A percentile compares a stretch with the other conserved stretches of the same genome.
These are phyloP conservation scores for Pilobolus umbonatus DNA, from an alignment of 192 early-diverging fungal species.

Conservation along the genomic window DNA sequence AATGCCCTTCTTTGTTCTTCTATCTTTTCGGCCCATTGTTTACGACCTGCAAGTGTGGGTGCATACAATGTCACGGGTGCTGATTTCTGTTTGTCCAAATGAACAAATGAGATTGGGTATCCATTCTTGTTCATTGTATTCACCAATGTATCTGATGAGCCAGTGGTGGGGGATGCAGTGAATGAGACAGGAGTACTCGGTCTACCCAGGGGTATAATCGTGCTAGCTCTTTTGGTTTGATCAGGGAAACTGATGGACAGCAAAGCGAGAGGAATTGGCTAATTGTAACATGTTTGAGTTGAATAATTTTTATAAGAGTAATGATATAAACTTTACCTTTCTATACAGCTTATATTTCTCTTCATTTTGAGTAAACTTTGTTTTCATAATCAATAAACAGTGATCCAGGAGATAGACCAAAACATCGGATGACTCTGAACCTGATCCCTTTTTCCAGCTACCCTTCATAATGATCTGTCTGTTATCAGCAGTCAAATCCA, in stretches of 20 bases:
- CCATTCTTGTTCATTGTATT: not conserved
- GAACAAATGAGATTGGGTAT: slow-evolving; percentile 12
- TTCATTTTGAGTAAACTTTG: slow-evolving; percentile 52
- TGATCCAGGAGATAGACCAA: slow-evolving; percentile 87
- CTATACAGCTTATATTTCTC: slow-evolving; percentile 61
- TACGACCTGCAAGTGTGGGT: slow-evolving; percentile 61
- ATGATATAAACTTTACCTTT: slow-evolving; percentile 26
- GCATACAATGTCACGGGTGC: slow-evolving; percentile 68
- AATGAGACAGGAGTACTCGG: not conserved
- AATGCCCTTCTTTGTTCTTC: slow-evolving; percentile 51
- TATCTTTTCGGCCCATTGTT: slow-evolving; percentile 84
- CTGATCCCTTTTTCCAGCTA: slow-evolving; percentile 58
- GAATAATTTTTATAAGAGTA: not conserved
- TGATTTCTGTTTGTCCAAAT: slow-evolving; percentile 36
- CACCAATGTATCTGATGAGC: not conserved
- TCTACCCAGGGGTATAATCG: slow-evolving; percentile 30
- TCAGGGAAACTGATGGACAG: slow-evolving; percentile 48
- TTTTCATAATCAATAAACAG: slow-evolving; percentile 68
- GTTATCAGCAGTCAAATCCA: slow-evolving; percentile 66
- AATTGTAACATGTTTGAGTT: slow-evolving; percentile 29
- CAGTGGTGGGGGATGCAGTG: not conserved
- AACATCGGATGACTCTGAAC: slow-evolving; percentile 62
- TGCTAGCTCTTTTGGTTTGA: slow-evolving; percentile 22
- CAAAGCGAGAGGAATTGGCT: slow-evolving; percentile 81
- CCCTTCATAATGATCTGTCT: slow-evolving; percentile 78